Evolutionary conservation across 805 yeast genomes (phyloP).

Genomic region (Cyberlindnera suaveolens): DNA sequence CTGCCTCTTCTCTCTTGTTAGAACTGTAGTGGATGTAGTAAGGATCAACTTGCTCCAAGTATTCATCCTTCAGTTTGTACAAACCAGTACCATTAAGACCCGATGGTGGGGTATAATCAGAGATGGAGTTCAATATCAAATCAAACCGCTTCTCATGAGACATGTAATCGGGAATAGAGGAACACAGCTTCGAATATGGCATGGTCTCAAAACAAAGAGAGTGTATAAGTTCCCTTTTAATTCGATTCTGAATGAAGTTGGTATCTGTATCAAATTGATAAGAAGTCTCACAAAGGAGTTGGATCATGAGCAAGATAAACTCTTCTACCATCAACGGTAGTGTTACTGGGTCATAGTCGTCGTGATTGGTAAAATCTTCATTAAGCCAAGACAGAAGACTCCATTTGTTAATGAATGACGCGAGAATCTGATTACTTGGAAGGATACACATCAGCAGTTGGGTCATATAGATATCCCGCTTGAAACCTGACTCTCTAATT

Average conservation of each 20-base stretch:
- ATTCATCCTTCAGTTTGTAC: constrained; percentile 59
- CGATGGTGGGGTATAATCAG: constrained; percentile 58
- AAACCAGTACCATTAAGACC: constrained; percentile 53
- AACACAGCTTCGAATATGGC: constrained; percentile 63
- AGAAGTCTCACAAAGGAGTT: constrained; percentile 59
- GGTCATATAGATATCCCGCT: constrained; percentile 67
- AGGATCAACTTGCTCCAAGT: constrained; percentile 60
- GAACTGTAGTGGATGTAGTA: constrained; percentile 73
- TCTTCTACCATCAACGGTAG: constrained; percentile 73
- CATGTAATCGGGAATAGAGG: constrained; percentile 70
- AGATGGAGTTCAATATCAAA: constrained; percentile 45
- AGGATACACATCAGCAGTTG: constrained; percentile 55
- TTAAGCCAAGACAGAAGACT: constrained; percentile 48
- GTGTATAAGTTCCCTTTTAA: constrained; percentile 73
- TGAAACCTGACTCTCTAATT: constrained; percentile 75
- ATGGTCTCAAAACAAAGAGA: constrained; percentile 70
- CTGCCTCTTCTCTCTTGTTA: constrained; percentile 81
- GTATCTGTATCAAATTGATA: constrained; percentile 45
- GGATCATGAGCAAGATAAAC: constrained; percentile 60
- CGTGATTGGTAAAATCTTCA: constrained; percentile 32
- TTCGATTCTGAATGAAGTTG: constrained; percentile 39
- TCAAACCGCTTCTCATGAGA: constrained; percentile 71
- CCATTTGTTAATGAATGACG: constrained; percentile 66
- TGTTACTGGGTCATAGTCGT: constrained; percentile 39
- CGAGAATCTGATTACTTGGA: constrained; percentile 49